Conservation (phyloP, 345 rosid genomes). For the Aegle marmelos region DNA sequence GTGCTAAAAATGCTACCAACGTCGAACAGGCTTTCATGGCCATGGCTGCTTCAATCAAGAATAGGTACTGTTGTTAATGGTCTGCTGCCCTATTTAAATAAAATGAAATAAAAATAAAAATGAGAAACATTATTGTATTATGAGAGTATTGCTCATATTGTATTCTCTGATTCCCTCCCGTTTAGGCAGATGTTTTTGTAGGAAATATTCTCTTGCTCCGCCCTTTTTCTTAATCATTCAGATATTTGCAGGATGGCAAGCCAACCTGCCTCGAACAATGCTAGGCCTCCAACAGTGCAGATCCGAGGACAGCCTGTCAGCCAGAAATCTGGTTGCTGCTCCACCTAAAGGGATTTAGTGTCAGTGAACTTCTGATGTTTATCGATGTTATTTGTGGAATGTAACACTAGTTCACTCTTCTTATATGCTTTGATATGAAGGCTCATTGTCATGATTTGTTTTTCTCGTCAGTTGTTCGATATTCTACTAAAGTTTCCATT, state of each 20-base stretch:
- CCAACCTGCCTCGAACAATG: conserved; percentile 70
- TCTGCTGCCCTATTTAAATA: too few relatives aligned
- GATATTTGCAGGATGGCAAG: conserved; percentile 82
- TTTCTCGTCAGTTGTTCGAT: conserved; percentile 21
- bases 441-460: conserved; percentile 27
- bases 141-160: neutral
- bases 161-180: neutral
- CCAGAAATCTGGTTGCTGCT: conserved; percentile 95
- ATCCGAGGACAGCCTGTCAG: conserved; percentile 91
- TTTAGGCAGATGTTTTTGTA: neutral
- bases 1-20: conserved; percentile 66
- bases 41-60: conserved; percentile 70
- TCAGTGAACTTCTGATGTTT: conserved; percentile 8
- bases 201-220: neutral
- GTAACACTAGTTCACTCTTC: conserved; percentile 40
- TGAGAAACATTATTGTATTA: neutral
- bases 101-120: too few relatives aligned
- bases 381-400: conserved; percentile 33
- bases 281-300: conserved; percentile 90
- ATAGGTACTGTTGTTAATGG: conserved; percentile 31
- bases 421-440: conserved; percentile 26
- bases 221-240: neutral
- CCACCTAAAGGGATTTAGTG: conserved; percentile 42
- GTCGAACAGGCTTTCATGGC: conserved; percentile 86
- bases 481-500: conserved; percentile 34